A percentile compares a stretch with the other conserved stretches of the same genome.
Evolutionary conservation across 768 basidiomycete species (phyloP).

Genomic region (Suillus weaverae): DNA sequence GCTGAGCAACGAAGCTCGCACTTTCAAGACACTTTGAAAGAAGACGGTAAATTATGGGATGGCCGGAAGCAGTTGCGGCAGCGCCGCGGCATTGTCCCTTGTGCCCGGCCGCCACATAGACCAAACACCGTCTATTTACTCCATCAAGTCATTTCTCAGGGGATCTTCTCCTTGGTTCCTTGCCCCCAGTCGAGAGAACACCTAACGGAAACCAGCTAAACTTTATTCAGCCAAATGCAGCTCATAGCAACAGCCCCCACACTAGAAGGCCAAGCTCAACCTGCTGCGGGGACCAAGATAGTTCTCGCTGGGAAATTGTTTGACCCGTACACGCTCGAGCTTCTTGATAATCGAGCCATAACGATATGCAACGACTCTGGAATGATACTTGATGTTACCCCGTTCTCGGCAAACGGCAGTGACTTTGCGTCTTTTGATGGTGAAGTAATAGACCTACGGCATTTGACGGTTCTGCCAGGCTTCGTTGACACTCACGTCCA

Average conservation of each 20-base stretch:
- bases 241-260: not conserved
- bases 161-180: no score
- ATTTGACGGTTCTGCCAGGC: slow-evolving; percentile 53
- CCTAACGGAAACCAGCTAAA: not conserved
- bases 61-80: not conserved
- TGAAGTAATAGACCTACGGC: slow-evolving; percentile 45
- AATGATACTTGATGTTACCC: slow-evolving; percentile 45
- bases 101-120: not conserved
- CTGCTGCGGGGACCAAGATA: slow-evolving; percentile 11
- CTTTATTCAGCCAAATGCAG: not conserved
- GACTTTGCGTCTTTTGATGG: slow-evolving; percentile 15
- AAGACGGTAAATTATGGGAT: not conserved
- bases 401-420: slow-evolving; percentile 12
- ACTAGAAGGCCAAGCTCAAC: not conserved
- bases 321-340: slow-evolving; percentile 42
- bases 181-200: not conserved
- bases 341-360: slow-evolving; percentile 48
- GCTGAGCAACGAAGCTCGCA: not conserved
- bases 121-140: not conserved
- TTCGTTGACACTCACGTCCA: slow-evolving; percentile 61
- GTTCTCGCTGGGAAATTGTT: slow-evolving; percentile 52
- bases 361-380: slow-evolving; percentile 47
- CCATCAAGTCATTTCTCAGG: not conserved
- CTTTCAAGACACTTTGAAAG: not conserved
- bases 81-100: not conserved